phyloP scores from a whole-genome alignment of 768 basidiomycete species.

The Boletus insuetus region DNA sequence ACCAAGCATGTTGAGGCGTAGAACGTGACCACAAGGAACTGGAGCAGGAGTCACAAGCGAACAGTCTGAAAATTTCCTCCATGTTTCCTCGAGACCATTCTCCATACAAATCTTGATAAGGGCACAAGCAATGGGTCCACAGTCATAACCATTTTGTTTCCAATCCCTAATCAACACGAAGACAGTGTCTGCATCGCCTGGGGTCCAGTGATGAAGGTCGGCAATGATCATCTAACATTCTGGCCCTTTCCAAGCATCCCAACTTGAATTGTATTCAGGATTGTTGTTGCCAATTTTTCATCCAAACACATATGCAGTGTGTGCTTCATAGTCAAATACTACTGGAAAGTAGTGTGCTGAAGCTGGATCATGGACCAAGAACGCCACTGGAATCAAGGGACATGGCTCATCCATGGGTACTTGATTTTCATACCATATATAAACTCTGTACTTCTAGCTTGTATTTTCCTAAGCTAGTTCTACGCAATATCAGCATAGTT shows the following conservation, averaged over 20 bases:
- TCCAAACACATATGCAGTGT: background rate
- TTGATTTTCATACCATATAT: too few relatives aligned
- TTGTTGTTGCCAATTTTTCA: background rate
- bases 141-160: constrained; percentile 8
- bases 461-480: too few relatives aligned
- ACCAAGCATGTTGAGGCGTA: background rate
- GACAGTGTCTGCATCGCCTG: background rate
- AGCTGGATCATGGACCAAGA: background rate
- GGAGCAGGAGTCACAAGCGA: background rate
- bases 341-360: constrained; percentile 1
- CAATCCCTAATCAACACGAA: background rate
- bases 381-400: background rate
- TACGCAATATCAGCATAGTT: too few relatives aligned
- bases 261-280: background rate
- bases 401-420: background rate
- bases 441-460: too few relatives aligned
- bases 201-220: background rate
- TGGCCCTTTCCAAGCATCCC: background rate
- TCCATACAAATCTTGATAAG: background rate
- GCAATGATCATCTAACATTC: background rate
- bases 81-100: background rate
- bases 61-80: background rate
- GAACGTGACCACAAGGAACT: constrained; percentile 1
- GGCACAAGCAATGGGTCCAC: background rate
- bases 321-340: background rate